These are phyloP conservation scores for Nicotiana rustica DNA, from an alignment of 305 asterid genomes.

Conservation along the genomic window DNA sequence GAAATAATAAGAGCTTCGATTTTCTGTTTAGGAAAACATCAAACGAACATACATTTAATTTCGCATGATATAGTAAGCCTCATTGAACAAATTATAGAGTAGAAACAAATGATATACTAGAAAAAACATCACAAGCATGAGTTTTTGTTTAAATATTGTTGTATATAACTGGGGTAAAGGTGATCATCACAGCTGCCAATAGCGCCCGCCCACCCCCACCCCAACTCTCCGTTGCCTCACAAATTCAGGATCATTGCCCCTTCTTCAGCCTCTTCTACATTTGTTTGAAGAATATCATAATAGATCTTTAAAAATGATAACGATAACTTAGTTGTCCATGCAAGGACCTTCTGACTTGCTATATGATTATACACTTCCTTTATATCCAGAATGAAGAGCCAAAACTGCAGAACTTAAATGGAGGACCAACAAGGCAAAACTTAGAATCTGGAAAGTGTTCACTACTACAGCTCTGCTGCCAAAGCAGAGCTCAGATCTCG, in stretches of 20 bases:
- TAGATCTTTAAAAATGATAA: background rate
- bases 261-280: background rate
- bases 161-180: background rate
- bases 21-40: too few relatives aligned
- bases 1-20: too few relatives aligned
- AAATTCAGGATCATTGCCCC: background rate
- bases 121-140: too few relatives aligned
- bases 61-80: too few relatives aligned
- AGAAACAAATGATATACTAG: too few relatives aligned
- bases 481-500: background rate
- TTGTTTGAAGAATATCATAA: background rate
- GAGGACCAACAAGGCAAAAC: background rate
- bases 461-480: background rate
- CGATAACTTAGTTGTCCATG: background rate
- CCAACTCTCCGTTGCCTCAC: background rate
- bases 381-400: background rate
- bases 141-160: background rate
- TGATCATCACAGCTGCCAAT: background rate
- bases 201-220: background rate
- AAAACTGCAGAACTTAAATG: conserved; percentile 4
- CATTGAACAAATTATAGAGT: too few relatives aligned
- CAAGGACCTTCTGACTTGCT: background rate
- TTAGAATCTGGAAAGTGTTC: background rate
- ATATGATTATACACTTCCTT: background rate
- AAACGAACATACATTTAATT: too few relatives aligned